Evolutionary conservation across 805 yeast species (phyloP).

Genomic region (Phaffomyces antillensis): DNA sequence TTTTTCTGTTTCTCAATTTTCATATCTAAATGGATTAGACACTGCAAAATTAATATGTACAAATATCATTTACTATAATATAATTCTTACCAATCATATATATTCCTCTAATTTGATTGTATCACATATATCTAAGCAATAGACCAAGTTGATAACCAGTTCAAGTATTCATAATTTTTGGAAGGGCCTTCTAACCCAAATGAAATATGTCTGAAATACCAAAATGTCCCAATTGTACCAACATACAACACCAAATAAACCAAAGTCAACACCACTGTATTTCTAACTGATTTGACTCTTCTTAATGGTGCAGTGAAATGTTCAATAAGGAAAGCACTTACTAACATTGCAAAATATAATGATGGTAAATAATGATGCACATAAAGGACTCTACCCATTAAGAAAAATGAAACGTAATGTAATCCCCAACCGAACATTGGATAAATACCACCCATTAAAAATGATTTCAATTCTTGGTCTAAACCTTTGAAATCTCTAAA

Average conservation of each 20-base stretch:
- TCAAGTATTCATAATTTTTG: constrained; percentile 33
- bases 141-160: constrained; percentile 45
- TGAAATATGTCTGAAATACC: constrained; percentile 53
- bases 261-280: constrained; percentile 18
- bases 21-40: too few relatives aligned
- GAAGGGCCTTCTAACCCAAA: constrained; percentile 57
- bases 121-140: constrained; percentile 17
- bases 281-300: constrained; percentile 17
- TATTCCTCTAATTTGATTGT: too few relatives aligned
- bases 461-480: constrained; percentile 39
- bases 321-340: constrained; percentile 48
- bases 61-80: too few relatives aligned
- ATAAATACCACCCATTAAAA: constrained; percentile 64
- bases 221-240: constrained; percentile 45
- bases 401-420: constrained; percentile 66
- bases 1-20: too few relatives aligned
- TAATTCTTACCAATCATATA: too few relatives aligned
- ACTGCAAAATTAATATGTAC: too few relatives aligned
- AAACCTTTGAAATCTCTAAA: constrained; percentile 46
- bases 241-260: constrained; percentile 36
- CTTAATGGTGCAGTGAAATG: constrained; percentile 24
- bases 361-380: constrained; percentile 86
- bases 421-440: constrained; percentile 81
- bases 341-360: constrained; percentile 64
- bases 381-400: constrained; percentile 83